Conservation (phyloP, 345 rosid genomes). For the Eucalyptus virginea region DNA sequence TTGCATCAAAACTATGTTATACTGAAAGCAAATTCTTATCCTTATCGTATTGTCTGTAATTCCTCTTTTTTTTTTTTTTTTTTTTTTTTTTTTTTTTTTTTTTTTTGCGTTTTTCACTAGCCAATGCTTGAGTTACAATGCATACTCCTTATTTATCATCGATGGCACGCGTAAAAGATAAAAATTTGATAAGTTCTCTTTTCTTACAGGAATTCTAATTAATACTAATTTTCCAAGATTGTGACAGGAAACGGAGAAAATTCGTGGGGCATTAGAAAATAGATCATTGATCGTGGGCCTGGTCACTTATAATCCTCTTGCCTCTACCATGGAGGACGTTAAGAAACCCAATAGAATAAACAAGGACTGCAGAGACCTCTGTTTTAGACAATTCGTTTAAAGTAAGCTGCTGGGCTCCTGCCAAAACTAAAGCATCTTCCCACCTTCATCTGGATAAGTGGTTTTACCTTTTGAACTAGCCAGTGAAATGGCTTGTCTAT, state of each 20-base stretch:
- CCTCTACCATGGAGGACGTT: neutral
- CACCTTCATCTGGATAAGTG: neutral
- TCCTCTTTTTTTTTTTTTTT: neutral
- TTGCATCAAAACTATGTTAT: neutral
- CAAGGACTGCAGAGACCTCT: neutral
- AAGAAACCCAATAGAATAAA: neutral
- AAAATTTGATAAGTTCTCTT: neutral
- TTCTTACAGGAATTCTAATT: neutral
- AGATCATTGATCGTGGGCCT: neutral
- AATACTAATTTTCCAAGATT: neutral
- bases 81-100: neutral
- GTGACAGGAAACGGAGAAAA: neutral
- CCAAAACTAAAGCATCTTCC: neutral
- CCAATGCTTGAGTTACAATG: neutral
- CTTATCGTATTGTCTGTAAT: neutral
- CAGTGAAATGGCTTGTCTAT: neutral
- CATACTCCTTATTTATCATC: neutral
- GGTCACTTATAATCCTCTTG: neutral
- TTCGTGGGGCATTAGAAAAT: neutral
- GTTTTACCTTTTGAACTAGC: neutral
- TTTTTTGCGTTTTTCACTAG: neutral
- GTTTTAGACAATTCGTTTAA: neutral
- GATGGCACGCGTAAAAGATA: accelerated
- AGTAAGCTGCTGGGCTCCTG: neutral
- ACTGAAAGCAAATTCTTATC: neutral